Evolutionary conservation across 176 grass and related monocot species (phyloP), one percentile per base, ranked within the genome.

Genomic region (Cenchrus fungigraminus): DNA sequence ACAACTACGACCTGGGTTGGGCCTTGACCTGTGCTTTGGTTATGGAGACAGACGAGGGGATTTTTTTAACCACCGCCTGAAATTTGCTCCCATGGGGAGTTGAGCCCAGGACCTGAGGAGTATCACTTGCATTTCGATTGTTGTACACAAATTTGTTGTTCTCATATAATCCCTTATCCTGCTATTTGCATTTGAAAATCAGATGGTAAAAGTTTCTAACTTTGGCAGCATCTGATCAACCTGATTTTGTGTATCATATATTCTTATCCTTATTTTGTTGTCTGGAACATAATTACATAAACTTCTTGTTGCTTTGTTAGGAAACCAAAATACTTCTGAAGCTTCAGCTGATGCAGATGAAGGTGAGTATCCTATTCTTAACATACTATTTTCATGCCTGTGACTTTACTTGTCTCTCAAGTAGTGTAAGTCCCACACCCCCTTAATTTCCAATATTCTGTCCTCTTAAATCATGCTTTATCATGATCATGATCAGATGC

Each of bases 291-390:
- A 25, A 25, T 25, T 25, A 25, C 25, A 25, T 81, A 75, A 68
- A 46, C 54, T 73, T 22, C 6, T 71, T 85, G 56, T 63, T 47
- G 54, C 62, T 95, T 71, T 92, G 28, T 83, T 83, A 98, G 96
- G 93, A 89, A 91, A 57, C 20, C 86, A 89, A 80, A 87, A 67
- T 86, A 31, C 81, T 54, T 32, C 77, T 77, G 93, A 94, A 93
- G 91, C 81, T 87, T 90, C 87, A 76, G 85, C 46, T 51, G 91
- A 95, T 74, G 83, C 86, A 65, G 91, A 95, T 89, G 96, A 94
- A 90, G 96, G 95, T 92, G 40, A 79, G 83, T 59, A 68, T 56
- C 16, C 62, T 25, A 78, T 74, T 82, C 7, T 52, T 42, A 78
- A 79, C 34, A 19, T 61, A 9, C 8, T 25, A 25, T 25, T 25